A percentile compares a stretch with the other conserved stretches of the same genome.
Conservation (phyloP, 805 yeast genomes). For the Sugiyamaella mastotermitis region DNA sequence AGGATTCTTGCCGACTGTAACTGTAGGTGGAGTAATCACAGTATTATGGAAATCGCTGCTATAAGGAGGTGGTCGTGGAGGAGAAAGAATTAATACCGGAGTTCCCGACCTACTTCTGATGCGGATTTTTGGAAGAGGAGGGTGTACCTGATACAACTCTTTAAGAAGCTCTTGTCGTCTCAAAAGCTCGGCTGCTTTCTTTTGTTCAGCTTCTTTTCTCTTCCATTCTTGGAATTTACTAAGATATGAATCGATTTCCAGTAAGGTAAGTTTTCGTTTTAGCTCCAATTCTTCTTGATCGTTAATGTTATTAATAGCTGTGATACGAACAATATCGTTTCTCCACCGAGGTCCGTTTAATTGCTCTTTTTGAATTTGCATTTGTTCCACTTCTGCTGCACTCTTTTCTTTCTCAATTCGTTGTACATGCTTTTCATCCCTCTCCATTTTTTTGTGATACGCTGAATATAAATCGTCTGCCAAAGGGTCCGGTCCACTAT, state of each 20-base stretch:
- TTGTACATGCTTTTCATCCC: conserved; percentile 57
- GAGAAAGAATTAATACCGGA: no score
- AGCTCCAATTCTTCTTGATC: conserved; percentile 45
- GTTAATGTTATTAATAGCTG: conserved; percentile 42
- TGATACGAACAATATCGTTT: conserved; percentile 39
- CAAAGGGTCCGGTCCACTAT: conserved; percentile 41
- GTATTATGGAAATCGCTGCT: no score
- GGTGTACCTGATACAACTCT: no score
- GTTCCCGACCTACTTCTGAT: no score
- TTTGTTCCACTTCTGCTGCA: conserved; percentile 50
- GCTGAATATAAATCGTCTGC: conserved; percentile 37
- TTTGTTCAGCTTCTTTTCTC: no score
- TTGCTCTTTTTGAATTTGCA: conserved; percentile 36
- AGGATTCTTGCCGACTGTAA: no score
- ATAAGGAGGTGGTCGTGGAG: no score
- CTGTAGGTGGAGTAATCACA: no score
- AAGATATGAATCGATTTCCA: conserved; percentile 37
- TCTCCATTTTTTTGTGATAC: conserved; percentile 55
- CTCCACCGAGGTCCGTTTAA: conserved; percentile 45
- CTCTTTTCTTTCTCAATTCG: conserved; percentile 48
- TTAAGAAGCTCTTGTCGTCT: no score
- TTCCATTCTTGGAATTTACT: conserved; percentile 21
- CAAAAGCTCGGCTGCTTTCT: no score
- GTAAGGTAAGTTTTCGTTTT: conserved; percentile 48
- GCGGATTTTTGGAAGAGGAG: no score